A percentile compares a stretch with the other conserved stretches of the same genome.
Conservation (phyloP, 495 filamentous ascomycete species). For the Chaetomium fimeti region DNA sequence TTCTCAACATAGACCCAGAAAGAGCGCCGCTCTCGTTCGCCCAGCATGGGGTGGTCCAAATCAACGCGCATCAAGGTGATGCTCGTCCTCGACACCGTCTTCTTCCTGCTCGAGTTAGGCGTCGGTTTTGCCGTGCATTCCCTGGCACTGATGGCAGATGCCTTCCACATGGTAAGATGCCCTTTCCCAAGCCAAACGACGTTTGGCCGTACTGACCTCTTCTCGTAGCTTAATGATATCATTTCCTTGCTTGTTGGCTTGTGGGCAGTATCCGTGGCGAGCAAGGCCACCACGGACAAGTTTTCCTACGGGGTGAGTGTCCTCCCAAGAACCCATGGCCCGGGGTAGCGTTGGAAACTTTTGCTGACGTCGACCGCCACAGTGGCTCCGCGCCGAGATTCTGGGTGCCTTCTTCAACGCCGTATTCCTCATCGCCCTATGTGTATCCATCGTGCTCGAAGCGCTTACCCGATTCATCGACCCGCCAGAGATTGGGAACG, state of each 20-base stretch:
- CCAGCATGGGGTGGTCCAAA: conserved; percentile 84
- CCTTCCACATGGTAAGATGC: conserved; percentile 86
- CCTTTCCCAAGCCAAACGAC: not conserved
- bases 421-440: conserved; percentile 93
- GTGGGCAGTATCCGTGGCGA: conserved; percentile 90
- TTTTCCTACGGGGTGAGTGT: conserved; percentile 87
- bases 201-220: not conserved
- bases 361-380: conserved; percentile 34
- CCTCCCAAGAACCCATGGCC: not conserved
- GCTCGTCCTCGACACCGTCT: conserved; percentile 81
- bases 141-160: conserved; percentile 89
- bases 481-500: conserved; percentile 78
- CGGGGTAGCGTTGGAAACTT: not conserved
- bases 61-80: conserved; percentile 88
- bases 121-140: conserved; percentile 84
- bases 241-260: conserved; percentile 87
- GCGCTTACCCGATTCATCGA: conserved; percentile 87
- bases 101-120: conserved; percentile 86
- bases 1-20: not conserved
- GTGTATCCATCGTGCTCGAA: conserved; percentile 92
- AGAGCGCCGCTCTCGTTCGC: not conserved
- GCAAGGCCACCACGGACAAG: conserved; percentile 74
- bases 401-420: conserved; percentile 94
- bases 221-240: conserved; percentile 81
- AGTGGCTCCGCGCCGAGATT: conserved; percentile 96